These are phyloP conservation scores for Sclerotinia glacialis DNA, from an alignment of 2,329 filamentous ascomycete genomes.

Conservation along the genomic window DNA sequence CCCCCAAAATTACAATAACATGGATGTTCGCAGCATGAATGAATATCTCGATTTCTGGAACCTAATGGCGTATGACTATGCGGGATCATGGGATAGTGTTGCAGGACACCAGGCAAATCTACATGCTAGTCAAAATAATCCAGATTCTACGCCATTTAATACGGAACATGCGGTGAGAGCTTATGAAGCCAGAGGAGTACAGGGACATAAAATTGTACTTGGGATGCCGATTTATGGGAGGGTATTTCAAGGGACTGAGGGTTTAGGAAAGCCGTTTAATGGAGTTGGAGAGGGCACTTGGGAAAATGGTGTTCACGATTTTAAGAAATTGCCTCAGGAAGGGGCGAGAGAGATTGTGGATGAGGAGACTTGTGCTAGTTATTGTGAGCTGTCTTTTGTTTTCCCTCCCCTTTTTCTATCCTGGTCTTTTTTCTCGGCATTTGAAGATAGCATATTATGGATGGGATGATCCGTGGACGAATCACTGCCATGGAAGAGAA, in stretches of 20 bases:
- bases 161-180: slow-evolving; percentile 66
- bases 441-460: not conserved
- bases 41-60: slow-evolving; percentile 70
- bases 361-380: slow-evolving; percentile 64
- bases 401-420: too few species aligned
- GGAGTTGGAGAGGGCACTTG: slow-evolving; percentile 78
- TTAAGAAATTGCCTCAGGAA: slow-evolving; percentile 73
- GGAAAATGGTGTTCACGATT: slow-evolving; percentile 86
- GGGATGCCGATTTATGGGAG: slow-evolving; percentile 93
- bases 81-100: slow-evolving; percentile 72
- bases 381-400: slow-evolving; percentile 47
- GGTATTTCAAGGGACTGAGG: slow-evolving; percentile 75
- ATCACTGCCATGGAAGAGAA: not conserved
- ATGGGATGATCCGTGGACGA: not conserved
- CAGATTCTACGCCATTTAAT: slow-evolving; percentile 72
- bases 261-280: slow-evolving; percentile 64
- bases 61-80: slow-evolving; percentile 85
- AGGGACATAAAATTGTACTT: slow-evolving; percentile 71
- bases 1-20: slow-evolving; percentile 58
- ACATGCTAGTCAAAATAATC: slow-evolving; percentile 55
- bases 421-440: not conserved
- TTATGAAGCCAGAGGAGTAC: slow-evolving; percentile 66
- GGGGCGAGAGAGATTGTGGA: slow-evolving; percentile 66
- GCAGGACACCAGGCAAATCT: slow-evolving; percentile 83
- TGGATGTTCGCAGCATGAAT: slow-evolving; percentile 65